Evolutionary conservation across 352 stramenopile species (phyloP).

Genomic region (Globisporangium paroecandrum): DNA sequence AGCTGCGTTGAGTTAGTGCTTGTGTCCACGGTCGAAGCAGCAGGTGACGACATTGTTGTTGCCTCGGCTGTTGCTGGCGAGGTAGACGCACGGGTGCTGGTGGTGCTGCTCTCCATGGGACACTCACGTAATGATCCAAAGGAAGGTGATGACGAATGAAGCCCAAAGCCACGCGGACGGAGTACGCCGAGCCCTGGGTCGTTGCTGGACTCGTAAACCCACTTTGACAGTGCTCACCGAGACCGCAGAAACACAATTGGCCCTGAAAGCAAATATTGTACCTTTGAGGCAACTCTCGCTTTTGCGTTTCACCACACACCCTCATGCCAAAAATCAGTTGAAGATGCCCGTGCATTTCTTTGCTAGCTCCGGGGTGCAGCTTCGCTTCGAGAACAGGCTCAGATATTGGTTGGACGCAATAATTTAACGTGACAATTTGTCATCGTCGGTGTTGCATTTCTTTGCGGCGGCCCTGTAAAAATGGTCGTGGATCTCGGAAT

Average conservation of each 20-base stretch:
- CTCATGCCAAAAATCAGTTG: neutral
- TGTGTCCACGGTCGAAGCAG: neutral
- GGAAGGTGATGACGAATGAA: neutral
- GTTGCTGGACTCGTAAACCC: neutral
- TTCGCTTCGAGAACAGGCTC: neutral
- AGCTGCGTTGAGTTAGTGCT: neutral
- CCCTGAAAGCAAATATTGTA: neutral
- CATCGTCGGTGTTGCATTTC: neutral
- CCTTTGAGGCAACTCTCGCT: neutral
- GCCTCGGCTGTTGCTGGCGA: neutral
- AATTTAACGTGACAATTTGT: neutral
- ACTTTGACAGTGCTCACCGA: neutral
- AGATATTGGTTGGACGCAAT: neutral
- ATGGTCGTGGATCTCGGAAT: no score
- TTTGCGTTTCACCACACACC: neutral
- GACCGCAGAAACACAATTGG: neutral
- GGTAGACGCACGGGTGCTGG: neutral
- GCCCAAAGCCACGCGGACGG: neutral
- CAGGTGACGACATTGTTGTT: neutral
- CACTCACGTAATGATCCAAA: neutral
- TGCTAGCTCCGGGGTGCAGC: neutral
- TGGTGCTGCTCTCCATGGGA: neutral
- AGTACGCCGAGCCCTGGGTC: neutral
- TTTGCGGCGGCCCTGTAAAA: neutral
- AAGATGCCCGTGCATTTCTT: neutral